Conservation (phyloP, 2,329 filamentous ascomycete genomes). For the Aspergillus jensenii region DNA sequence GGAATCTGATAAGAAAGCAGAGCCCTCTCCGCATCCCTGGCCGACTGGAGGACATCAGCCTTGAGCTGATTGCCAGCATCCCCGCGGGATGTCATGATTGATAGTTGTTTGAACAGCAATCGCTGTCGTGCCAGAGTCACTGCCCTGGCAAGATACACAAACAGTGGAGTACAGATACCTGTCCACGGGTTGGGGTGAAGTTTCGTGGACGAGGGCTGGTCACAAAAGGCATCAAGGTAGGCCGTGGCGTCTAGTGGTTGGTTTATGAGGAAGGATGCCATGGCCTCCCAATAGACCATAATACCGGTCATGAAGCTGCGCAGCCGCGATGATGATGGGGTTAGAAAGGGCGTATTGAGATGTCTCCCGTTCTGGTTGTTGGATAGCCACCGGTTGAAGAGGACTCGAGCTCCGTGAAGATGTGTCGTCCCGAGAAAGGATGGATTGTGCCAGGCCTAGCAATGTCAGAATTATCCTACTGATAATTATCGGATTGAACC, state of each 20-base stretch:
- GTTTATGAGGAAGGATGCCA: background rate
- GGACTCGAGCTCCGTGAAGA: background rate
- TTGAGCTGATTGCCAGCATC: background rate
- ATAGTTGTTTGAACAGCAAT: background rate
- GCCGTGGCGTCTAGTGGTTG: background rate
- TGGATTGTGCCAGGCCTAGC: background rate
- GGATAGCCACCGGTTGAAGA: background rate
- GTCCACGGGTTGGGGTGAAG: background rate
- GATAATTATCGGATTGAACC: background rate
- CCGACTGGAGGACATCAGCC: background rate
- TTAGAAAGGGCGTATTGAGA: too few relatives aligned
- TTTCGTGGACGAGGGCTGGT: background rate
- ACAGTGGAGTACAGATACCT: constrained; percentile 4
- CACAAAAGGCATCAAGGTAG: background rate
- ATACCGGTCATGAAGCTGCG: background rate
- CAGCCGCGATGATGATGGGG: background rate
- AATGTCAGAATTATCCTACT: too few relatives aligned
- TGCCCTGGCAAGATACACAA: constrained; percentile 2
- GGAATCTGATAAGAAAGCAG: background rate
- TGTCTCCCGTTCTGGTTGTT: background rate
- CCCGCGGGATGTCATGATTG: background rate
- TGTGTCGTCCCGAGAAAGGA: background rate
- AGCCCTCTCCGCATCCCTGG: background rate
- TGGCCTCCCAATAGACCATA: background rate
- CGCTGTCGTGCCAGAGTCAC: constrained; percentile 1